Percentiles rank a stretch among this genome's conserved stretches.
These are phyloP conservation scores for Fusarium bulbicola DNA, from an alignment of 2,329 filamentous ascomycete genomes.

Conservation along the genomic window DNA sequence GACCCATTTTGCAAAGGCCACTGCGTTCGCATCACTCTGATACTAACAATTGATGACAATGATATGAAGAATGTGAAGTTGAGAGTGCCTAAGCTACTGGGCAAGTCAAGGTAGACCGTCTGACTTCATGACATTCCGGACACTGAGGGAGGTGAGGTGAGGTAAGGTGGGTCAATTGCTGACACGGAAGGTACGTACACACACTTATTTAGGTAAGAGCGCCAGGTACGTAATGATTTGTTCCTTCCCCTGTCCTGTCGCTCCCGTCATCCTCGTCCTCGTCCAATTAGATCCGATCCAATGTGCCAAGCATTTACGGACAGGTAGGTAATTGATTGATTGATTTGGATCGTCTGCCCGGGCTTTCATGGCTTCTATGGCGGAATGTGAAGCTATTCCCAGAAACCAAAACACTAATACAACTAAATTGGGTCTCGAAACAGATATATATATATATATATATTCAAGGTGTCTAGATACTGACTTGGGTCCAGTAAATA, in stretches of 20 bases:
- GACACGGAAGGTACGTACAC: slow-evolving; percentile 38
- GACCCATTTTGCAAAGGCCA: slow-evolving; percentile 57
- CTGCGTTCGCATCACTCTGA: slow-evolving; percentile 36
- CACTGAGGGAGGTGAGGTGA: background rate
- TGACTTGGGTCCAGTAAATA: background rate
- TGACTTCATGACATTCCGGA: slow-evolving; percentile 39
- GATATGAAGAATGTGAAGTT: slow-evolving; percentile 23
- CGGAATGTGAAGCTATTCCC: slow-evolving; percentile 24
- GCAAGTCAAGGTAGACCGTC: background rate
- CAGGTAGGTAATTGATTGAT: no score
- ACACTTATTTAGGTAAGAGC: background rate
- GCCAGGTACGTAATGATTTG: slow-evolving; percentile 24
- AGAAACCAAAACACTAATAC: background rate
- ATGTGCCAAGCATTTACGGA: background rate
- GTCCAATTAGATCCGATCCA: background rate
- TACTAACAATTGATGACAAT: background rate
- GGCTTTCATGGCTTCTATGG: background rate
- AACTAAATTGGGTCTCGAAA: background rate
- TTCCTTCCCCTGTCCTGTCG: slow-evolving; percentile 17
- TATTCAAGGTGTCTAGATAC: background rate
- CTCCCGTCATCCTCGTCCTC: background rate
- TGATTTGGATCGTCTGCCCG: slow-evolving; percentile 1
- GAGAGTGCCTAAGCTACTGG: slow-evolving; percentile 3
- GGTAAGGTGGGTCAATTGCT: slow-evolving; percentile 24
- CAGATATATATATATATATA: background rate